Percentiles rank a stretch among this genome's conserved stretches.
These are phyloP conservation scores for Nakaseomyces kungkrabaensis DNA, from an alignment of 1,139 yeast genomes.

Conservation along the genomic window DNA sequence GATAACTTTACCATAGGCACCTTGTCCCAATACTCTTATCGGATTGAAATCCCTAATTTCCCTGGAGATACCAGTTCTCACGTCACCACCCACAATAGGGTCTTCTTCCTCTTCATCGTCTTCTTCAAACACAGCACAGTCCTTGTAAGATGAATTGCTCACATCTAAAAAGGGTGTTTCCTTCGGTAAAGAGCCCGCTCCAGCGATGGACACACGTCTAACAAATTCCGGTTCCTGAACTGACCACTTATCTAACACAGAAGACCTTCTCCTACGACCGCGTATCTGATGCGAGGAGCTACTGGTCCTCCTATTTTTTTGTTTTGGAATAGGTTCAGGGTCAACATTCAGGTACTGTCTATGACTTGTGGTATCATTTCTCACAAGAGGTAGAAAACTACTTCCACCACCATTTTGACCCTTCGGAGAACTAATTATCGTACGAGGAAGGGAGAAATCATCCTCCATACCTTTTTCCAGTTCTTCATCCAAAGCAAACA, in stretches of 20 bases:
- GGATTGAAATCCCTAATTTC: constrained; percentile 59
- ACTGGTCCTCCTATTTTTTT: neutral
- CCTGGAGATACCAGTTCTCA: constrained; percentile 11
- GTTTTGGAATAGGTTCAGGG: constrained; percentile 2
- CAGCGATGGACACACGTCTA: constrained; percentile 20
- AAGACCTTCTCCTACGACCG: constrained; percentile 23
- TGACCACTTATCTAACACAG: constrained; percentile 24
- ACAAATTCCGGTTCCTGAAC: constrained; percentile 23
- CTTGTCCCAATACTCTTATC: constrained; percentile 75
- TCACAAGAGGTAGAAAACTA: neutral
- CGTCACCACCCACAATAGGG: constrained; percentile 1
- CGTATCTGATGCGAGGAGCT: neutral
- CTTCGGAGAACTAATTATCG: neutral
- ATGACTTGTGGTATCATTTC: neutral
- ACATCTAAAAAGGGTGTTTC: neutral
- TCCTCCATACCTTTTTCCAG: constrained; percentile 6
- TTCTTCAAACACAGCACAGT: constrained; percentile 7
- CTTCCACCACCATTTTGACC: neutral
- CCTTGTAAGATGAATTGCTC: neutral
- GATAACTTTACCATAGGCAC: constrained; percentile 85
- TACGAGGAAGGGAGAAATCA: neutral
- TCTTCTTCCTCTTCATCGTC: constrained; percentile 3
- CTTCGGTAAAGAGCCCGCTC: constrained; percentile 4
- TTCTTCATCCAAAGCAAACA: constrained; percentile 25
- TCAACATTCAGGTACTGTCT: constrained; percentile 1